Conservation (phyloP, 1,284 basidiomycete genomes). For the Termitomyces sp. region DNA sequence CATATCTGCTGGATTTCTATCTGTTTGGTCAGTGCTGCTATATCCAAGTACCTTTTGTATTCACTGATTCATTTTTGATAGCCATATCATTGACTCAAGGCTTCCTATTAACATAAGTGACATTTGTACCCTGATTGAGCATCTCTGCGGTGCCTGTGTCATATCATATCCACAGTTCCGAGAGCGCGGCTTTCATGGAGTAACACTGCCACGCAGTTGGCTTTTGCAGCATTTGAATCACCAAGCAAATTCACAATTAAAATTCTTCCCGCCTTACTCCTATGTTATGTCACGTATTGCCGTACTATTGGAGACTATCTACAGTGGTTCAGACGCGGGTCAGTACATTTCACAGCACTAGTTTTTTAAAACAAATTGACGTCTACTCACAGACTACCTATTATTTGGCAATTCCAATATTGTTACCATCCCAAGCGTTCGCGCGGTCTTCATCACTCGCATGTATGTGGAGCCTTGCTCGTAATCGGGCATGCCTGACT, state of each 20-base stretch:
- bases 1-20: not conserved
- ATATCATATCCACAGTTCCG: slow-evolving; percentile 23
- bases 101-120: slow-evolving; percentile 35
- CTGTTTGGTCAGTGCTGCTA: slow-evolving; percentile 13
- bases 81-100: slow-evolving; percentile 33
- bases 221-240: slow-evolving; percentile 20
- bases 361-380: not conserved
- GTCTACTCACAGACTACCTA: slow-evolving; percentile 21
- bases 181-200: slow-evolving; percentile 29
- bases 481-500: not conserved
- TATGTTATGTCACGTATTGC: slow-evolving; percentile 21
- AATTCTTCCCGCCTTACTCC: slow-evolving; percentile 6
- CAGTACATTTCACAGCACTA: not conserved
- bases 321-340: slow-evolving; percentile 23
- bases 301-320: slow-evolving; percentile 28
- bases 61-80: slow-evolving; percentile 16
- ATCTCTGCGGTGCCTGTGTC: slow-evolving; percentile 32
- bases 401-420: slow-evolving; percentile 24
- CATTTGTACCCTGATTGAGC: slow-evolving; percentile 44
- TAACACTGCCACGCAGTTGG: slow-evolving; percentile 47
- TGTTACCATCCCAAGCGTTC: slow-evolving; percentile 16
- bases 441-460: slow-evolving; percentile 33
- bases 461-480: slow-evolving; percentile 28
- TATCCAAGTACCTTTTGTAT: not conserved
- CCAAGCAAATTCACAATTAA: slow-evolving; percentile 9